These are phyloP conservation scores for Calonectria ilicicola DNA, from an alignment of 2,329 filamentous ascomycete species.

Conservation along the genomic window DNA sequence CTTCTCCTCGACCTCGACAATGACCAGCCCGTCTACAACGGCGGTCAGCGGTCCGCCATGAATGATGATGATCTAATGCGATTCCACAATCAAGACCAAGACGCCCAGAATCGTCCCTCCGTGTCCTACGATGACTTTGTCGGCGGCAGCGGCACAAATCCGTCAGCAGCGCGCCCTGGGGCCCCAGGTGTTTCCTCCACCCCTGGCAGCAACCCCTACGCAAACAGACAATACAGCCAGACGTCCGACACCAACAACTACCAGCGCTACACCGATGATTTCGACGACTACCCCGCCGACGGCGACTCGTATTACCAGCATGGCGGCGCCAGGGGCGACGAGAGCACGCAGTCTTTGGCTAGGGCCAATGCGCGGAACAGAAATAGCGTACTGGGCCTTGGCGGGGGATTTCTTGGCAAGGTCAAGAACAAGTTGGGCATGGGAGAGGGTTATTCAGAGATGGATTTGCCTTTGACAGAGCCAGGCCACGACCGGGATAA, in stretches of 20 bases:
- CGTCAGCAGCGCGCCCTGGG: constrained; percentile 56
- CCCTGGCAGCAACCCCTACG: constrained; percentile 55
- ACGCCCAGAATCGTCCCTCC: constrained; percentile 78
- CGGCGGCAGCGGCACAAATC: constrained; percentile 67
- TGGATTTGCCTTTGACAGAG: constrained; percentile 96
- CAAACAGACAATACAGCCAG: constrained; percentile 72
- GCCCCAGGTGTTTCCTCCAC: constrained; percentile 39
- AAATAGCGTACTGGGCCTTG: constrained; percentile 89
- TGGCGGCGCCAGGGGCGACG: constrained; percentile 69
- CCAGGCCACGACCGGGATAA: constrained; percentile 58
- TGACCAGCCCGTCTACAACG: constrained; percentile 77
- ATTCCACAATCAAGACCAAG: constrained; percentile 78
- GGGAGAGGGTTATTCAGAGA: constrained; percentile 91
- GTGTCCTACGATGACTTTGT: constrained; percentile 97
- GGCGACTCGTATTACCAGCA: constrained; percentile 87
- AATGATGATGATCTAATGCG: constrained; percentile 85
- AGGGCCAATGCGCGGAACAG: constrained; percentile 75
- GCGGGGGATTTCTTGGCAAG: constrained; percentile 86
- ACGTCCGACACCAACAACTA: constrained; percentile 89
- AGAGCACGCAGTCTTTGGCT: constrained; percentile 56
- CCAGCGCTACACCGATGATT: constrained; percentile 88
- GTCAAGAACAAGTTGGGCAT: constrained; percentile 94
- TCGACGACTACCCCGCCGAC: constrained; percentile 85
- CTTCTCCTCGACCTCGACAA: constrained; percentile 82
- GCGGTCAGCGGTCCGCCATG: constrained; percentile 81